Conservation (phyloP, 495 filamentous ascomycete species). For the Penicillium odoratum region DNA sequence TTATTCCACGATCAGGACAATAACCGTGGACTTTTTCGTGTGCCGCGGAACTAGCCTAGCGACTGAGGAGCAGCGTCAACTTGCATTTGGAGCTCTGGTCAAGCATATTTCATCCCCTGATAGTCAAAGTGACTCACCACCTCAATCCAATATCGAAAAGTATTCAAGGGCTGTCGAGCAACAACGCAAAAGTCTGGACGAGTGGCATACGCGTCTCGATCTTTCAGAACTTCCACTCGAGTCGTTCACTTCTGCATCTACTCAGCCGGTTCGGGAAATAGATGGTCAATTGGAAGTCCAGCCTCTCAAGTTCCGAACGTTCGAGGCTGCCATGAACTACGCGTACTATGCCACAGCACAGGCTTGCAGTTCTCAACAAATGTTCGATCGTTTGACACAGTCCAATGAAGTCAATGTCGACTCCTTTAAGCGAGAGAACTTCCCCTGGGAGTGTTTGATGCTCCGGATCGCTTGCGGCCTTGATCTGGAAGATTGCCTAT, state of each 20-base stretch:
- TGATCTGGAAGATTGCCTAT: background rate
- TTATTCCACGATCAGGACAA: background rate
- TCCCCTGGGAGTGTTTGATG: background rate
- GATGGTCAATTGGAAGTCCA: background rate
- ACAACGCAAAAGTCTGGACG: background rate
- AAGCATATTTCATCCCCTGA: background rate
- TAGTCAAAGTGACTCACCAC: background rate
- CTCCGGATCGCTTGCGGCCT: background rate
- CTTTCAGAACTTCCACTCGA: background rate
- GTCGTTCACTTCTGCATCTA: background rate
- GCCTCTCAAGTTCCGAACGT: background rate
- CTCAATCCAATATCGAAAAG: background rate
- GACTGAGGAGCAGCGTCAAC: background rate
- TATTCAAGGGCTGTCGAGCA: background rate
- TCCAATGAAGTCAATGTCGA: background rate
- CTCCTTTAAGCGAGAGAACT: background rate
- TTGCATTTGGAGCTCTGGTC: background rate
- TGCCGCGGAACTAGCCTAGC: background rate
- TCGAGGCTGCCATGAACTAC: background rate
- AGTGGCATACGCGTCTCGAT: background rate
- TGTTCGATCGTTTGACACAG: background rate
- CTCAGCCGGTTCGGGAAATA: background rate
- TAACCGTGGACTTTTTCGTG: background rate
- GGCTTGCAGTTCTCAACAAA: background rate
- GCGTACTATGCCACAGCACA: background rate